These are phyloP conservation scores for Kwoniella pini DNA, from an alignment of 768 basidiomycete species.

Conservation along the genomic window DNA sequence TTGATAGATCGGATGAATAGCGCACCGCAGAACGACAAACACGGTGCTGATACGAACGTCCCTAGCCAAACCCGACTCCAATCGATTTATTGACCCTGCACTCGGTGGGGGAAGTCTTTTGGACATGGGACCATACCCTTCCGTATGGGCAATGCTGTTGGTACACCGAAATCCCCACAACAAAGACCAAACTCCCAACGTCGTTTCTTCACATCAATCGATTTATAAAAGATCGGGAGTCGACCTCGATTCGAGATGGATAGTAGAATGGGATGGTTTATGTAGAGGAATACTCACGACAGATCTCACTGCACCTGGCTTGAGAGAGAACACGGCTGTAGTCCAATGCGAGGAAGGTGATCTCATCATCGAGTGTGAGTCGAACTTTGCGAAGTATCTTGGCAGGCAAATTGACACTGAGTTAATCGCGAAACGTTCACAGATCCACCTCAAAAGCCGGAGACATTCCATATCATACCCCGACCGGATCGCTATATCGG, in stretches of 20 bases:
- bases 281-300: conserved; percentile 57
- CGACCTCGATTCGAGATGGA: conserved; percentile 74
- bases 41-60: too few species aligned
- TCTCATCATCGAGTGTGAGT: conserved; percentile 62
- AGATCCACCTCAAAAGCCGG: conserved; percentile 38
- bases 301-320: conserved; percentile 30
- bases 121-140: conserved; percentile 60
- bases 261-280: conserved; percentile 69
- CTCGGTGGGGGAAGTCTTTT: conserved; percentile 82
- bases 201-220: conserved; percentile 69
- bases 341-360: conserved; percentile 75
- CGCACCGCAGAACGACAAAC: too few species aligned
- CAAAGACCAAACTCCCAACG: conserved; percentile 61
- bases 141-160: conserved; percentile 68
- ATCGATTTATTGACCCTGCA: conserved; percentile 74
- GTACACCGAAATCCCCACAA: conserved; percentile 81
- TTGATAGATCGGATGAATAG: too few species aligned
- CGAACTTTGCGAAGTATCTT: too few species aligned
- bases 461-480: conserved; percentile 37
- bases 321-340: conserved; percentile 41
- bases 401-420: too few species aligned
- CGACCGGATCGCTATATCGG: conserved; percentile 39
- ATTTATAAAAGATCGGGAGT: conserved; percentile 77
- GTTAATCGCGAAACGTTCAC: too few species aligned
- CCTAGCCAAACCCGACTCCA: conserved; percentile 62